A percentile compares a stretch with the other conserved stretches of the same genome.
phyloP scores from a whole-genome alignment of 805 yeast species.

The Ogataea trehalophila region DNA sequence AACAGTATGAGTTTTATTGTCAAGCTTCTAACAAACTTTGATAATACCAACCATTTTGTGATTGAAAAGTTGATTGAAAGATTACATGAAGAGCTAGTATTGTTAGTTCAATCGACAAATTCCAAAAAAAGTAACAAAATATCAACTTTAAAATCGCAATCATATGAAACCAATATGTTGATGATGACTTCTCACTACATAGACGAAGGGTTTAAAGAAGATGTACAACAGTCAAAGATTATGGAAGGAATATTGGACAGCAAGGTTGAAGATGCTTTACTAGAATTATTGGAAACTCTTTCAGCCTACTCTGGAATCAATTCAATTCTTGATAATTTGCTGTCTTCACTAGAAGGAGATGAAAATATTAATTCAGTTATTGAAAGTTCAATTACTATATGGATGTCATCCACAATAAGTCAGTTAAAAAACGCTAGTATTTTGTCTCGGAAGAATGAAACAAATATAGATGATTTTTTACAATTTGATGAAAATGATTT shows the following conservation, averaged over 20 bases:
- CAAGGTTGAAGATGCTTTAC: constrained; percentile 18
- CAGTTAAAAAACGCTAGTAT: neutral
- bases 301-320: neutral
- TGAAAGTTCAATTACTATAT: constrained; percentile 28
- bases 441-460: neutral
- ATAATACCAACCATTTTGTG: constrained; percentile 1
- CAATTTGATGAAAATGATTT: constrained; percentile 18
- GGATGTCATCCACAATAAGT: constrained; percentile 35
- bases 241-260: constrained; percentile 20
- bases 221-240: constrained; percentile 4
- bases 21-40: constrained; percentile 4
- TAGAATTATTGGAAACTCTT: constrained; percentile 6
- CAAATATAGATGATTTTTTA: constrained; percentile 19
- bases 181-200: constrained; percentile 17
- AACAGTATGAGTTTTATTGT: constrained; percentile 11
- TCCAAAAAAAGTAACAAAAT: constrained; percentile 1
- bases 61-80: constrained; percentile 4
- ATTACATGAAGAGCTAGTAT: constrained; percentile 13
- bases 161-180: constrained; percentile 20
- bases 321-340: neutral
- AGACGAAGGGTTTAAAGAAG: constrained; percentile 4
- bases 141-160: constrained; percentile 1
- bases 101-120: constrained; percentile 9
- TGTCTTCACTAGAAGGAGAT: neutral
- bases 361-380: constrained; percentile 9